Evolutionary conservation across 2,329 filamentous ascomycete species (phyloP).

Genomic region (Paraconiothyrium sp.): DNA sequence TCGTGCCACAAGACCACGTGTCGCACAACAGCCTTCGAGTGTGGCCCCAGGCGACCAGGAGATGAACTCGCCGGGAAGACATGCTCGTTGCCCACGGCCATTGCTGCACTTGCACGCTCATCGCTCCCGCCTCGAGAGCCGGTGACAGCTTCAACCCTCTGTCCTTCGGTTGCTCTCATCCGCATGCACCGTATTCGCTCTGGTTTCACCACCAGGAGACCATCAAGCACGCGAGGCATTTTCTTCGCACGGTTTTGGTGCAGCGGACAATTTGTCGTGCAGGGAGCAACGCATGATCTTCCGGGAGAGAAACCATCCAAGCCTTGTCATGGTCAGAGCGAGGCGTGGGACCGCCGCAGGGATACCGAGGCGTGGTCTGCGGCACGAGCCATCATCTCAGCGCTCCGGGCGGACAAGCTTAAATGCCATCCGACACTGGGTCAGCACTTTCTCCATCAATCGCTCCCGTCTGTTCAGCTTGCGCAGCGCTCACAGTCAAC

Average conservation of each 20-base stretch:
- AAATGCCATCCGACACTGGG: slow-evolving; percentile 28
- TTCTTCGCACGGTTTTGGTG: slow-evolving; percentile 23
- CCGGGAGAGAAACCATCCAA: slow-evolving; percentile 40
- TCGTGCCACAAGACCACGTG: too few relatives aligned
- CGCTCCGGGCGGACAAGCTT: slow-evolving; percentile 39
- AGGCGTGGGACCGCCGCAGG: slow-evolving; percentile 42
- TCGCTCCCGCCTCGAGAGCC: too few relatives aligned
- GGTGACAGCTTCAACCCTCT: too few relatives aligned
- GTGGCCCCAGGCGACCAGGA: too few relatives aligned
- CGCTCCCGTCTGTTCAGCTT: slow-evolving; percentile 18
- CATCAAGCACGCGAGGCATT: slow-evolving; percentile 6
- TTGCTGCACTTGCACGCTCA: too few relatives aligned
- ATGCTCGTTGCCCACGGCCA: too few relatives aligned
- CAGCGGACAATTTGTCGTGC: slow-evolving; percentile 35
- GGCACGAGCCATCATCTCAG: slow-evolving; percentile 30
- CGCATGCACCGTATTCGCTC: not conserved
- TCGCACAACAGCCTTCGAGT: too few relatives aligned
- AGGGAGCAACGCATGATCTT: slow-evolving; percentile 46
- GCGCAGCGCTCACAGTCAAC: not conserved
- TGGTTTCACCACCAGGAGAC: not conserved
- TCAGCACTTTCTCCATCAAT: slow-evolving; percentile 40
- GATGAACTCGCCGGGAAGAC: too few relatives aligned
- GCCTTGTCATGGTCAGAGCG: slow-evolving; percentile 33
- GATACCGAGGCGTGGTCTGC: slow-evolving; percentile 36
- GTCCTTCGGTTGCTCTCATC: not conserved